Percentiles rank a stretch among this genome's conserved stretches.
These are phyloP conservation scores for Geotrichum carabidarum DNA, from an alignment of 1,139 yeast genomes.

Conservation along the genomic window DNA sequence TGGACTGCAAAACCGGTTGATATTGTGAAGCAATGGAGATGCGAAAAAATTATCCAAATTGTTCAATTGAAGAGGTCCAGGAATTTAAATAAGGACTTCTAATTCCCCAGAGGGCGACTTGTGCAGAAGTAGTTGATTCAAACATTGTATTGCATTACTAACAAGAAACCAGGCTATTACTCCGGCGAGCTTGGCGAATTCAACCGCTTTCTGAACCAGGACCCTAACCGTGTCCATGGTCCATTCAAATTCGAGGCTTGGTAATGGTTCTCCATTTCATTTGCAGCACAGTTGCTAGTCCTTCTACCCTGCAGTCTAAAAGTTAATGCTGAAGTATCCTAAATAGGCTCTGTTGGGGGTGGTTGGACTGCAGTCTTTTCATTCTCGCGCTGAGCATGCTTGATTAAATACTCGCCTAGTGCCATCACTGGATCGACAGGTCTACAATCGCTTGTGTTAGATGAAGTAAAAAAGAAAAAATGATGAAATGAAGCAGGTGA, in stretches of 20 bases:
- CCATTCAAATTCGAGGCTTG: conserved; percentile 25
- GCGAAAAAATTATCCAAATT: no score
- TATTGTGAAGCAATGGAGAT: no score
- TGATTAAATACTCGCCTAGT: conserved; percentile 66
- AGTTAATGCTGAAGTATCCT: background rate
- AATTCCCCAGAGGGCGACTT: no score
- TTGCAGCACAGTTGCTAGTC: conserved; percentile 15
- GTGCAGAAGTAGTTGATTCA: no score
- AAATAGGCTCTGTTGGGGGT: conserved; percentile 4
- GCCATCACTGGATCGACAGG: conserved; percentile 67
- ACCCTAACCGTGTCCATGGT: background rate
- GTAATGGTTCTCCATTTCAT: conserved; percentile 29
- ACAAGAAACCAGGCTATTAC: conserved; percentile 5
- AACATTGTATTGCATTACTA: no score
- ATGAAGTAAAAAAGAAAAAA: background rate
- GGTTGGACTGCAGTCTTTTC: background rate
- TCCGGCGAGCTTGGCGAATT: conserved; percentile 9
- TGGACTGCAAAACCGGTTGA: no score
- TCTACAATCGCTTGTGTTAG: conserved; percentile 20
- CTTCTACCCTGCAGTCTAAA: background rate
- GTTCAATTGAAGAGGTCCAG: no score
- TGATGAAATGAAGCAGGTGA: background rate
- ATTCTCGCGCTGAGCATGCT: conserved; percentile 20
- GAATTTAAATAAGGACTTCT: no score
- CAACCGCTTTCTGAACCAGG: background rate